Evolutionary conservation across 495 filamentous ascomycete species (phyloP).

Genomic region (Neurospora sp.): DNA sequence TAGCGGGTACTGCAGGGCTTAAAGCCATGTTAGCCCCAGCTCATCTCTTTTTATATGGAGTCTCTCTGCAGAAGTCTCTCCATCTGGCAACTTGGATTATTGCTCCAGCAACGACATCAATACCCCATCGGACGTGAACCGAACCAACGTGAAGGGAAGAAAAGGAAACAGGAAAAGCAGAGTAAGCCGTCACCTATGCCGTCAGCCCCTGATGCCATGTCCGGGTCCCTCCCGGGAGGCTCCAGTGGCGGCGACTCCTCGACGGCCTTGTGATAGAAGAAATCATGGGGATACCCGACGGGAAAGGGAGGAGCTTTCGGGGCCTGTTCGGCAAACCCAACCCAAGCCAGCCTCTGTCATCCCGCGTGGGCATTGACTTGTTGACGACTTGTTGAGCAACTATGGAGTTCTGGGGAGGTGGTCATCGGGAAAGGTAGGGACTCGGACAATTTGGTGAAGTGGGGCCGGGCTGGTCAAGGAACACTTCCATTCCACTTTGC

Average conservation of each 20-base stretch:
- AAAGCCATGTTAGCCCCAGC: neutral
- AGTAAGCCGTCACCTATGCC: neutral
- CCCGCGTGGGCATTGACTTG: neutral
- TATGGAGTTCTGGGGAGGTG: neutral
- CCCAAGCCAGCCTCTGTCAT: neutral
- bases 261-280: neutral
- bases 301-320: neutral
- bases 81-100: neutral
- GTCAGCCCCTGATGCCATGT: neutral
- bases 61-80: neutral
- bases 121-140: neutral
- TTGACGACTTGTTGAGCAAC: conserved; percentile 3
- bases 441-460: conserved; percentile 1
- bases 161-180: neutral
- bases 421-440: conserved; percentile 9
- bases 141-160: neutral
- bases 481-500: neutral
- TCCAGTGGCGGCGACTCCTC: neutral
- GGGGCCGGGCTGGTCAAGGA: conserved; percentile 3
- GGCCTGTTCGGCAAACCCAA: conserved; percentile 1
- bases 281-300: neutral
- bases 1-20: neutral
- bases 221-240: neutral
- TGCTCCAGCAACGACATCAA: neutral
- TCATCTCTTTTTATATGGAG: neutral